phyloP scores from a whole-genome alignment of 2,329 filamentous ascomycete genomes.

The Stachybotrys echinatus region DNA sequence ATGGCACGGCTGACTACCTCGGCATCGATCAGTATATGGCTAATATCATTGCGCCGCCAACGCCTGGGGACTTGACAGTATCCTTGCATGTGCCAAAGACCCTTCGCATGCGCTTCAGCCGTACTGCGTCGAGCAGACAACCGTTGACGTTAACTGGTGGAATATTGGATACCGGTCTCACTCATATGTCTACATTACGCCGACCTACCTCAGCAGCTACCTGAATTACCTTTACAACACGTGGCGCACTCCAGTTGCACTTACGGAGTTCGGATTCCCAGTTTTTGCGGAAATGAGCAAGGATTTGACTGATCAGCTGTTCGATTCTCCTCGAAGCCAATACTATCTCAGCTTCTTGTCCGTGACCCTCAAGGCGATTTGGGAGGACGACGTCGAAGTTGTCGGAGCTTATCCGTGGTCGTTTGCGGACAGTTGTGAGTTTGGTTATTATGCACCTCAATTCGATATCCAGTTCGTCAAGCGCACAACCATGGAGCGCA shows the following conservation, averaged over 20 bases:
- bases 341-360: constrained; percentile 52
- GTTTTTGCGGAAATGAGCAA: constrained; percentile 41
- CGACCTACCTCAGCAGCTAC: constrained; percentile 50
- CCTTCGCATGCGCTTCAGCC: constrained; percentile 39
- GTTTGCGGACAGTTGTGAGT: constrained; percentile 50
- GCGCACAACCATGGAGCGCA: constrained; percentile 41
- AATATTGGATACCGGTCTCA: constrained; percentile 52
- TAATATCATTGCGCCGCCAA: constrained; percentile 44
- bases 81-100: constrained; percentile 43
- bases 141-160: constrained; percentile 46
- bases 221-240: constrained; percentile 56
- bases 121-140: constrained; percentile 45
- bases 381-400: constrained; percentile 50
- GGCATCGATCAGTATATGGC: constrained; percentile 55
- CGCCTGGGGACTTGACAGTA: constrained; percentile 26
- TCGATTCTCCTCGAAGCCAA: constrained; percentile 44
- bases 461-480: constrained; percentile 56
- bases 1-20: constrained; percentile 48
- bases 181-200: constrained; percentile 53
- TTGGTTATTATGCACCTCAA: constrained; percentile 36
- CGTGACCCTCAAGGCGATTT: constrained; percentile 50
- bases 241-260: constrained; percentile 40
- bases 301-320: constrained; percentile 42
- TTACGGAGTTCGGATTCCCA: constrained; percentile 55
- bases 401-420: constrained; percentile 50